These are phyloP conservation scores for Rhynchosporium graminicola DNA, from an alignment of 2,329 filamentous ascomycete genomes.

Conservation along the genomic window DNA sequence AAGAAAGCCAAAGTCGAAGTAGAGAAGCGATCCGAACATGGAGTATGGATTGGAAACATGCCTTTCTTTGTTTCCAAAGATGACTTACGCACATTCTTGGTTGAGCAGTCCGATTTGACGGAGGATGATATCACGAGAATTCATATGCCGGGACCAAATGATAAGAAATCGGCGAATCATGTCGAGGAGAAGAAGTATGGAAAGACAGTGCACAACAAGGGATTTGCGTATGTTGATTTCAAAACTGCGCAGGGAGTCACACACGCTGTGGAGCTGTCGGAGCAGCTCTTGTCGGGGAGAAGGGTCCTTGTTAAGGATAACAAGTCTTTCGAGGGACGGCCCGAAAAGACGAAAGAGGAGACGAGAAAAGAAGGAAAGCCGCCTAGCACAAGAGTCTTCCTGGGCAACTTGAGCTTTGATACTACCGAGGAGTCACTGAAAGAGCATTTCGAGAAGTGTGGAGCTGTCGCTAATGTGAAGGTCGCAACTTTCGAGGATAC, in stretches of 20 bases:
- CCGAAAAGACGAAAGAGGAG: constrained; percentile 58
- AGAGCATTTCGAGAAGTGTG: constrained; percentile 82
- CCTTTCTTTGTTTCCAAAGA: constrained; percentile 77
- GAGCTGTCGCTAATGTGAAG: constrained; percentile 78
- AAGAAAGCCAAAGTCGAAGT: constrained; percentile 43
- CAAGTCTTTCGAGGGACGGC: constrained; percentile 87
- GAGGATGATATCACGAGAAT: constrained; percentile 78
- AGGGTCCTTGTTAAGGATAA: constrained; percentile 91
- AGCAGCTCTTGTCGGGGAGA: constrained; percentile 74
- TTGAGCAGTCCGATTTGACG: constrained; percentile 66
- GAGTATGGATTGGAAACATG: constrained; percentile 95
- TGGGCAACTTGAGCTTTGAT: constrained; percentile 86
- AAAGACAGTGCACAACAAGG: constrained; percentile 64
- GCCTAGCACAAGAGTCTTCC: constrained; percentile 79
- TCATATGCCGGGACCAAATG: constrained; percentile 53
- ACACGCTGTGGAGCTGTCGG: constrained; percentile 80
- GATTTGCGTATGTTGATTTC: constrained; percentile 97
- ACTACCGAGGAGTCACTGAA: constrained; percentile 78
- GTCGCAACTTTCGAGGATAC: constrained; percentile 94
- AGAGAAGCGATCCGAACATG: constrained; percentile 71
- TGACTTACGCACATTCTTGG: constrained; percentile 78
- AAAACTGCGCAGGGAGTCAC: constrained; percentile 63
- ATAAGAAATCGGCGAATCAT: constrained; percentile 39
- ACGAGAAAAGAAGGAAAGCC: constrained; percentile 52
- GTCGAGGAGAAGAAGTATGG: constrained; percentile 38